These are phyloP conservation scores for Carnegiea gigantea DNA, from an alignment of 179 eudicot species.

Conservation along the genomic window DNA sequence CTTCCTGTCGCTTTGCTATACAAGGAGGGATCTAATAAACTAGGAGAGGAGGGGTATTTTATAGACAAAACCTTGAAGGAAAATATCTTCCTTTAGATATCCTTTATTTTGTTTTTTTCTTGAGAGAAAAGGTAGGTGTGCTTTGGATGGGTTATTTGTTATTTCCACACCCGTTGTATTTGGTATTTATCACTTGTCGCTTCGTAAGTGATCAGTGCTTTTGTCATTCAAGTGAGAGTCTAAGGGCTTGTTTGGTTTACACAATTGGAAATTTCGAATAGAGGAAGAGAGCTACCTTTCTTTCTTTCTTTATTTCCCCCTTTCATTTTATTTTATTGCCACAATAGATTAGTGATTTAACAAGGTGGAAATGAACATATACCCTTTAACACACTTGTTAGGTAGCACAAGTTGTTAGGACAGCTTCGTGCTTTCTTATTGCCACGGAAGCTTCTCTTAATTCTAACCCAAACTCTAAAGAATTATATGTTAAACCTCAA, in stretches of 20 bases:
- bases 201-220: background rate
- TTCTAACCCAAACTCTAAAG: too few species aligned
- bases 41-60: background rate
- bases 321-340: too few species aligned
- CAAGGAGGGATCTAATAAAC: background rate
- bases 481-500: too few species aligned
- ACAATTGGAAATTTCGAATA: background rate
- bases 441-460: too few species aligned
- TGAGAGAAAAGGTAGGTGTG: background rate
- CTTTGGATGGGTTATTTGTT: conserved; percentile 13
- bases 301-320: too few species aligned
- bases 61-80: conserved; percentile 25
- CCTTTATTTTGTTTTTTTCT: background rate
- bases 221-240: background rate
- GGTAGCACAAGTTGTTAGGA: too few species aligned
- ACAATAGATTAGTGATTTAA: too few species aligned
- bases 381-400: too few species aligned
- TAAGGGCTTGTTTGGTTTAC: background rate
- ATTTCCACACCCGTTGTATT: conserved; percentile 1
- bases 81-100: conserved; percentile 30
- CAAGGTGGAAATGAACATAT: too few species aligned
- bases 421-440: too few species aligned
- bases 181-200: conserved; percentile 12
- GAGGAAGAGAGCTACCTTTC: too few species aligned
- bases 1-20: background rate